Conservation (phyloP, 1,284 basidiomycete species). For the Cutaneotrichosporon curvatum region DNA sequence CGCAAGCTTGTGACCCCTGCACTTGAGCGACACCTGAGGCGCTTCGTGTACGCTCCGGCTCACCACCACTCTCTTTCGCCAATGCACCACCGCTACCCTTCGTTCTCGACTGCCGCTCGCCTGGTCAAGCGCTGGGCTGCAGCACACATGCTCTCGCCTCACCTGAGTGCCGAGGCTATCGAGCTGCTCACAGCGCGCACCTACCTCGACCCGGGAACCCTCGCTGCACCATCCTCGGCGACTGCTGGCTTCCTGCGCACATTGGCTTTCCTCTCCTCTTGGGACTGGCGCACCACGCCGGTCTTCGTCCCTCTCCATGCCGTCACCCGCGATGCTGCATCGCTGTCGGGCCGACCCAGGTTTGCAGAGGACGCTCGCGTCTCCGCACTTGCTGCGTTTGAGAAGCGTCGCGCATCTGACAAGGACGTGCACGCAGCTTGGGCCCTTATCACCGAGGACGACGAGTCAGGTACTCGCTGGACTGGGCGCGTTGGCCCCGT, state of each 20-base stretch:
- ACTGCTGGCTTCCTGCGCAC: conserved; percentile 69
- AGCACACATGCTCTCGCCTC: conserved; percentile 74
- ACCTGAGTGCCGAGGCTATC: conserved; percentile 63
- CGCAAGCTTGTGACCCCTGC: conserved; percentile 53
- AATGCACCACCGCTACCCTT: conserved; percentile 69
- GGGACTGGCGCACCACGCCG: conserved; percentile 63
- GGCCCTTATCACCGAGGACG: conserved; percentile 73
- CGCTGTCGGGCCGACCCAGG: conserved; percentile 19
- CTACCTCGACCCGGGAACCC: conserved; percentile 48
- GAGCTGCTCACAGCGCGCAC: conserved; percentile 72
- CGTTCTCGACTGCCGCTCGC: conserved; percentile 76
- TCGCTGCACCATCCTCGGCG: conserved; percentile 46
- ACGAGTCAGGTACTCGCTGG: conserved; percentile 69
- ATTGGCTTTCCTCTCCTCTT: conserved; percentile 66
- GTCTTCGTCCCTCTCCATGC: conserved; percentile 48
- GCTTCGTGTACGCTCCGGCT: conserved; percentile 69
- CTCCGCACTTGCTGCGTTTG: conserved; percentile 54
- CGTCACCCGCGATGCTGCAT: conserved; percentile 32
- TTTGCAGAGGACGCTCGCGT: conserved; percentile 52
- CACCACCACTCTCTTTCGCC: conserved; percentile 81
- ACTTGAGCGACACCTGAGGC: conserved; percentile 57
- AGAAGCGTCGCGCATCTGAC: conserved; percentile 41
- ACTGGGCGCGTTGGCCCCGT: conserved; percentile 57
- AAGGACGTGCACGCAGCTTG: conserved; percentile 56
- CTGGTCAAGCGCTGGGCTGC: conserved; percentile 89